Evolutionary conservation across 2,329 filamentous ascomycete genomes (phyloP), one percentile per base, ranked within the genome.

Genomic region (Leptographium procerum): DNA sequence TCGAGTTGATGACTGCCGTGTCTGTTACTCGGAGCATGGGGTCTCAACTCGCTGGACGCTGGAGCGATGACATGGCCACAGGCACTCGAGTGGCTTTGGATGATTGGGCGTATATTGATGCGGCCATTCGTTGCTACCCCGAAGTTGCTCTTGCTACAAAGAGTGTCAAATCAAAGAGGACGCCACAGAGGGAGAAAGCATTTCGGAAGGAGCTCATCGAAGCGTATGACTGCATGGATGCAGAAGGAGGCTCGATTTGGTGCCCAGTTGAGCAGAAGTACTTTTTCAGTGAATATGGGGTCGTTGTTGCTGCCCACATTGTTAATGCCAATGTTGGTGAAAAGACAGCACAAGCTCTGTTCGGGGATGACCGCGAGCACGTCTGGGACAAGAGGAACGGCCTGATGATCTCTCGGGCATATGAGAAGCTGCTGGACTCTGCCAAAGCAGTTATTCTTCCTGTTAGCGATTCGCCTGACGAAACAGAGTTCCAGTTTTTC

Each of bases 251-350:
- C 22, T 3, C 1, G 22, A 22, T 26, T 33, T 55, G 53, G 53
- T 55, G 53, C 24, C 53, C 53, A 14, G 24, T 55, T n/a, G n/a
- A 31, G 31, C 31, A 31, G 4, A 24, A 33, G 16, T 55, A 47
- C 10, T 19, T 55, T 28, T 24, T 47, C 24, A 22, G 8, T 5
- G 53, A 14, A n/a, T 55, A 54, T n/a, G n/a, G n/a, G n/a, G n/a
- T n/a, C 34, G 33, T 29, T 4, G 13, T 36, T 26, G 57, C 57
- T 3, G 57, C 57, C 4, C 52, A 58, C 24, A 43, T 58, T 50
- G 43, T 55, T 51, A 45, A 58, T 31, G 52, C 24, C 33, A 55
- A 55, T 55, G 24, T 58, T 4, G 52, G 57, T 4, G 43, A 58
- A 11, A 19, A 28, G 3, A 55, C 52, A 2, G 57, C 57, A 2